Evolutionary conservation across 805 yeast species (phyloP).

Genomic region (Phaffomyces thermotolerans): DNA sequence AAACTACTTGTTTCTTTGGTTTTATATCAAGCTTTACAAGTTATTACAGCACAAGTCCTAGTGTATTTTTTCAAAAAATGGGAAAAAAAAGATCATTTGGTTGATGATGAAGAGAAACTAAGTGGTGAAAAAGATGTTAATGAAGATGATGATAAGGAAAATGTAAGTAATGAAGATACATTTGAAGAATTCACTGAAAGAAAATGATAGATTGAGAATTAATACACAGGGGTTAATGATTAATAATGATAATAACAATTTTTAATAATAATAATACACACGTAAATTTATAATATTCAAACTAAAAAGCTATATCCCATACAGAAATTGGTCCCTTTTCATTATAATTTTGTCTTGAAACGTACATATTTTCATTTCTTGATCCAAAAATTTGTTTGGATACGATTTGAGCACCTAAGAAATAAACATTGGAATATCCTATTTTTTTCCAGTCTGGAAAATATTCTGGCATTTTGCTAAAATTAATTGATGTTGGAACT

Average conservation of each 20-base stretch:
- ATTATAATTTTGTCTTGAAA: conserved; percentile 63
- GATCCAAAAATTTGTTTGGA: conserved; percentile 75
- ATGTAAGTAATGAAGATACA: conserved; percentile 3
- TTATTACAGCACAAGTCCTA: conserved; percentile 68
- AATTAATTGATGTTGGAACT: conserved; percentile 69
- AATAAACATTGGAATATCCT: conserved; percentile 70
- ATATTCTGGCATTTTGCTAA: conserved; percentile 77
- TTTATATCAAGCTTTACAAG: conserved; percentile 82
- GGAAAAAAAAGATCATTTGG: conserved; percentile 31
- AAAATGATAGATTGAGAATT: neutral
- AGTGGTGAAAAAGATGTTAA: conserved; percentile 9
- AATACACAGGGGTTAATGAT: neutral
- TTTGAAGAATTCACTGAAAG: neutral
- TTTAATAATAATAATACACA: neutral
- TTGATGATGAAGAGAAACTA: conserved; percentile 1
- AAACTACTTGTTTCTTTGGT: conserved; percentile 74
- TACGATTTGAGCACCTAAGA: conserved; percentile 82
- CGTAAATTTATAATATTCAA: neutral
- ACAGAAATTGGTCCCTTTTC: conserved; percentile 77
- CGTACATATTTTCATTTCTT: conserved; percentile 52
- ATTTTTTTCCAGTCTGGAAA: conserved; percentile 89
- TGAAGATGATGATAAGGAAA: conserved; percentile 1
- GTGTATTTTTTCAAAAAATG: conserved; percentile 63
- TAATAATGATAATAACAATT: neutral
- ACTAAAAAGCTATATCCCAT: conserved; percentile 50